A percentile compares a stretch with the other conserved stretches of the same genome.
phyloP scores from a whole-genome alignment of 108 stramenopile genomes.

The Chaetoceros tenuissimus region DNA sequence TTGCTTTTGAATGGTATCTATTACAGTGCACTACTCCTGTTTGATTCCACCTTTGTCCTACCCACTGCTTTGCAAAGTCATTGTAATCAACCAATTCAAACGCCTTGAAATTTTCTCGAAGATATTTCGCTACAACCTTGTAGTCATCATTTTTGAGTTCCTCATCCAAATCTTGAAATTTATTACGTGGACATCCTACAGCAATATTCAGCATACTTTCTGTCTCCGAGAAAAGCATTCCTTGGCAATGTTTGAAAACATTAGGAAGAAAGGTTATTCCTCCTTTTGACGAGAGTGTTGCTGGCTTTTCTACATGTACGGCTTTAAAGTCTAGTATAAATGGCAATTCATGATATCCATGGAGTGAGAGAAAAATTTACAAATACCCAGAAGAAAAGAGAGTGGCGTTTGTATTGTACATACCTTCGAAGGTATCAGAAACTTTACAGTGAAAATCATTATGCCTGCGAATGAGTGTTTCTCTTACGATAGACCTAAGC shows the following conservation, averaged over 20 bases:
- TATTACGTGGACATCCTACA: conserved; percentile 18
- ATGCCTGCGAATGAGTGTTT: conserved; percentile 35
- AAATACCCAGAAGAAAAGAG: conserved; percentile 32
- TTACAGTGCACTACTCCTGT: conserved; percentile 50
- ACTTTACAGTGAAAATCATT: conserved; percentile 32
- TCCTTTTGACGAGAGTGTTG: conserved; percentile 2
- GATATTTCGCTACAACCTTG: conserved; percentile 27
- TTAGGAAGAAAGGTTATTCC: conserved; percentile 22
- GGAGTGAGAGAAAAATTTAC: too few species aligned
- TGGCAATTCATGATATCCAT: too few species aligned
- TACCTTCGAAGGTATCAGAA: conserved; percentile 38
- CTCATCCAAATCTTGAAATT: conserved; percentile 3
- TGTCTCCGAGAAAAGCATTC: conserved; percentile 41
- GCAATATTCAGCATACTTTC: conserved; percentile 29
- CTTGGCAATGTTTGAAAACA: conserved; percentile 22
- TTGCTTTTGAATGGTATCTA: conserved; percentile 20
- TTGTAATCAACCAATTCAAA: conserved; percentile 28
- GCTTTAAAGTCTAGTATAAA: conserved; percentile 57
- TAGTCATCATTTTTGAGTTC: conserved; percentile 37
- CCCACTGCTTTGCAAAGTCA: conserved; percentile 43
- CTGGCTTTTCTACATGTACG: conserved; percentile 40
- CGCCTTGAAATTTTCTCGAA: conserved; percentile 36
- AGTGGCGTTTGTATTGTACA: conserved; percentile 20
- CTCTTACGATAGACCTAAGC: conserved; percentile 34
- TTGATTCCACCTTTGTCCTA: conserved; percentile 38